phyloP scores from a whole-genome alignment of 140 eudicot genomes.

The Flaveria floridana region DNA sequence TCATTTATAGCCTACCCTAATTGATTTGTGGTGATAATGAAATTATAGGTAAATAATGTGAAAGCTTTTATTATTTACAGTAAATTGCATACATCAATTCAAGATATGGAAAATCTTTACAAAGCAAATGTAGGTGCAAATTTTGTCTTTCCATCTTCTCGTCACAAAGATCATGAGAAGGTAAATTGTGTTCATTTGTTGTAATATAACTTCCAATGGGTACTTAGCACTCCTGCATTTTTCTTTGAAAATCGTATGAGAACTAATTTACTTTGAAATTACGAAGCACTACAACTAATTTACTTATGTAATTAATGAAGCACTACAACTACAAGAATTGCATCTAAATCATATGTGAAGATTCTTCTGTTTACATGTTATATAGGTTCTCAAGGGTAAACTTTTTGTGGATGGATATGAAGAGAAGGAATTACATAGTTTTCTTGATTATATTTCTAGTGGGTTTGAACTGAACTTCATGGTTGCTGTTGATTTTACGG shows the following conservation, averaged over 20 bases:
- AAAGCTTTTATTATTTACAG: conserved; percentile 45
- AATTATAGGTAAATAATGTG: conserved; percentile 2
- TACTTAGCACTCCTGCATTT: conserved; percentile 15
- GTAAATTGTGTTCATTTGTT: conserved; percentile 34
- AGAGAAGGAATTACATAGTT: conserved; percentile 70
- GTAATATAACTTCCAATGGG: conserved; percentile 11
- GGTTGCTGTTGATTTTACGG: conserved; percentile 98
- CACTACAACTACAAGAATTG: neutral
- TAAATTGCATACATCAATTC: conserved; percentile 65
- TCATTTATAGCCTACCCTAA: conserved; percentile 15
- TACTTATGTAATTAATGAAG: neutral
- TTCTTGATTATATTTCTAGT: conserved; percentile 82
- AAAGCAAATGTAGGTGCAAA: conserved; percentile 52
- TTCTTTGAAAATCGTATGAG: neutral
- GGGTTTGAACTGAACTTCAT: conserved; percentile 94
- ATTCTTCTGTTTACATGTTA: conserved; percentile 17
- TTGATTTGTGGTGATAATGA: conserved; percentile 5
- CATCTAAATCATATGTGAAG: conserved; percentile 13
- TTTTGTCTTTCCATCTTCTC: conserved; percentile 60
- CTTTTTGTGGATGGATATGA: conserved; percentile 68
- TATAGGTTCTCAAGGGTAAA: conserved; percentile 77
- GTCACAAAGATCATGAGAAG: conserved; percentile 57
- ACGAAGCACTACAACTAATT: neutral
- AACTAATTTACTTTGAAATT: neutral
- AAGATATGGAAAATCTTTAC: conserved; percentile 61